These are phyloP conservation scores for Suillus discolor DNA, from an alignment of 768 basidiomycete genomes.

Conservation along the genomic window DNA sequence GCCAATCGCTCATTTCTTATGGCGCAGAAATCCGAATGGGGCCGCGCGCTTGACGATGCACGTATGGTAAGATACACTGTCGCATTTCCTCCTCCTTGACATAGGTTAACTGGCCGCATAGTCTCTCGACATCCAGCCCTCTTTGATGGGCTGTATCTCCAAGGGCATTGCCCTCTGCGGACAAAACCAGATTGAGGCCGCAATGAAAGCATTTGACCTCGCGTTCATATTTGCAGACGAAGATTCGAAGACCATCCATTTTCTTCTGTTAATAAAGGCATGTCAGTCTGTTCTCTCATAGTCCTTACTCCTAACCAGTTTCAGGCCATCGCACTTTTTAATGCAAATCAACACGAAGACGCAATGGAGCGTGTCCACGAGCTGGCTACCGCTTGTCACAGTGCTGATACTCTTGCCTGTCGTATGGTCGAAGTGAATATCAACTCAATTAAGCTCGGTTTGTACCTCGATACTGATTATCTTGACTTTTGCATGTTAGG, in stretches of 20 bases:
- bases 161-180: conserved; percentile 4
- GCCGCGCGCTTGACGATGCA: not conserved
- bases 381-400: not conserved
- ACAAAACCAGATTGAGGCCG: not conserved
- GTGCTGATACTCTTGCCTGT: not conserved
- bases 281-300: not conserved
- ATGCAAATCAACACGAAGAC: not conserved
- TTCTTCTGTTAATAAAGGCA: conserved; percentile 1
- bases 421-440: not conserved
- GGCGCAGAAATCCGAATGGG: not conserved
- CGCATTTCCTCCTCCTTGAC: not conserved
- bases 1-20: not conserved
- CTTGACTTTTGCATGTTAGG: not conserved
- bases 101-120: not conserved
- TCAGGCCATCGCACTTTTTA: not conserved
- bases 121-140: not conserved
- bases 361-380: not conserved
- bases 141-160: not conserved
- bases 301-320: not conserved
- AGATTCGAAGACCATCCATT: not conserved
- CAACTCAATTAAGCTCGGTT: not conserved
- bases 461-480: not conserved
- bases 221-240: not conserved
- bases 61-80: not conserved
- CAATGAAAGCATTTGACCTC: conserved; percentile 1